phyloP scores from a whole-genome alignment of 345 rosid species.

The Citrus sp. region DNA sequence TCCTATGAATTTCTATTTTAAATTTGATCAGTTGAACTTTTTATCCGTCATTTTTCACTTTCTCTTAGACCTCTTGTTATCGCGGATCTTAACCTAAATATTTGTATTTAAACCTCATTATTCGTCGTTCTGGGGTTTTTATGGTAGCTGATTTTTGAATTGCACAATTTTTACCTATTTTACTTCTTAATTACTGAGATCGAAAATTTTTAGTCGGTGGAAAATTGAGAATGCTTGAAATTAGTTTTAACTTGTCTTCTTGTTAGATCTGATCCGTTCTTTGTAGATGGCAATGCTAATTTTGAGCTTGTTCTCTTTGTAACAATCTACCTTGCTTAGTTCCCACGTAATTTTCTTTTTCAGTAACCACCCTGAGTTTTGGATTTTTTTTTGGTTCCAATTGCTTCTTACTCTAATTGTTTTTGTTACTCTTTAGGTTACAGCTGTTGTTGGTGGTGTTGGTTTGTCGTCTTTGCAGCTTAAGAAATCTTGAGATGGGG shows the following conservation, averaged over 20 bases:
- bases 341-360: background rate
- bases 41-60: background rate
- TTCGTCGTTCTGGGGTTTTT: background rate
- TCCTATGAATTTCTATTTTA: background rate
- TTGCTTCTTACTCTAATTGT: background rate
- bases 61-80: too few species aligned
- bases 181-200: background rate
- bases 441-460: slow-evolving; percentile 12
- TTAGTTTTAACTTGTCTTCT: background rate
- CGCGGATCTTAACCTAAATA: background rate
- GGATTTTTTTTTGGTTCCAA: background rate
- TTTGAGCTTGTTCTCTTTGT: background rate
- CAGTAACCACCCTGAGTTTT: slow-evolving; percentile 4
- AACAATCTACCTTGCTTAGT: background rate
- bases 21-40: background rate
- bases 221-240: background rate
- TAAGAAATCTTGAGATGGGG: slow-evolving; percentile 20
- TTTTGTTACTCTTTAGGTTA: background rate
- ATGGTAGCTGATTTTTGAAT: background rate
- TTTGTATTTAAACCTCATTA: background rate
- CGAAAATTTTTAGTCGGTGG: background rate
- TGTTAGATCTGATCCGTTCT: background rate
- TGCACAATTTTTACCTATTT: background rate
- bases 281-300: background rate
- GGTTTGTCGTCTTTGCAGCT: slow-evolving; percentile 5